Evolutionary conservation across 257 asterid genomes (phyloP).

Genomic region (Rauvolfia tetraphylla): DNA sequence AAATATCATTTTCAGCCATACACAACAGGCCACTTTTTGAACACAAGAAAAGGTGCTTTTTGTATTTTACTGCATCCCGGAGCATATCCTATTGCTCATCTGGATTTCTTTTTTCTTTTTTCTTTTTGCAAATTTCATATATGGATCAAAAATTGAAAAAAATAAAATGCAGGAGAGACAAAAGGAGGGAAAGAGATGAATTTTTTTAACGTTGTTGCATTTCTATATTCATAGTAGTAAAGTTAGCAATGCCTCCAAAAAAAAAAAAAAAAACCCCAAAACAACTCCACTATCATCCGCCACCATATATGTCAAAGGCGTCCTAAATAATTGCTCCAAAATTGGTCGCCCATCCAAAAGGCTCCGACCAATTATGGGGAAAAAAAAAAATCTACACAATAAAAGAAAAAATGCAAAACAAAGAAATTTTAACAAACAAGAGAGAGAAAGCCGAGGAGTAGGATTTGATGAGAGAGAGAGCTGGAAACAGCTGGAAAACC

Average conservation of each 20-base stretch:
- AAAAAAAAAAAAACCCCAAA: not conserved
- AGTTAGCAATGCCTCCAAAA: not conserved
- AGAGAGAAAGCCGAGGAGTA: constrained; percentile 17
- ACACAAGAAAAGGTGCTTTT: constrained; percentile 7
- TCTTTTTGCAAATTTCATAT: not conserved
- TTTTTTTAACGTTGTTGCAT: no score
- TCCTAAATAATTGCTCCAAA: constrained; percentile 29
- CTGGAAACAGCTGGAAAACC: constrained; percentile 71
- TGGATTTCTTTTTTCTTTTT: no score
- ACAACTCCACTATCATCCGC: no score
- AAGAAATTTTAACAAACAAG: constrained; percentile 3
- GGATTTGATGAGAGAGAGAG: constrained; percentile 10
- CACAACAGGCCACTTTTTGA: not conserved
- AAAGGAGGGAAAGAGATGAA: no score
- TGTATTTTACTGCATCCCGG: constrained; percentile 5
- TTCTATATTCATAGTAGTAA: constrained; percentile 1
- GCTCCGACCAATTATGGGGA: not conserved
- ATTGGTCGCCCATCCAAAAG: constrained; percentile 21
- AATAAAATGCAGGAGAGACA: not conserved
- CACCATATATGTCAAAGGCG: constrained; percentile 11
- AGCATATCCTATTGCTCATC: not conserved
- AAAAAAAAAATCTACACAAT: constrained; percentile 21
- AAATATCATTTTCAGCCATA: not conserved
- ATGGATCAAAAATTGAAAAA: not conserved
- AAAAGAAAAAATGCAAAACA: not conserved